Base-by-base conservation (phyloP, 257 asterid species). In the Solanum pennellii region DNA sequence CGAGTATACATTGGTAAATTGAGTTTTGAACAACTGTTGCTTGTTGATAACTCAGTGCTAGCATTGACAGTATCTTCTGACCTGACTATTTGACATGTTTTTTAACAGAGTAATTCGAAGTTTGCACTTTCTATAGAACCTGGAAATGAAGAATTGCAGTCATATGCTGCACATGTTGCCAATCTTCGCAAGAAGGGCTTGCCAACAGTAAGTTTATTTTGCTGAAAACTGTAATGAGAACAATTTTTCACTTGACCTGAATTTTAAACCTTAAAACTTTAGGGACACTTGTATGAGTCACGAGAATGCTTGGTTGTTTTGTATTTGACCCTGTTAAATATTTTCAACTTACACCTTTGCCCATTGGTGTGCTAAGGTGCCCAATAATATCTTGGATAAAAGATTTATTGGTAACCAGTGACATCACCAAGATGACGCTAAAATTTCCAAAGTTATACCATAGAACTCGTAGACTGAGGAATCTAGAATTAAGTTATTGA, bases 71-170 rank as follows among this genome's bases (percentile, higher is more conserved):
- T 74, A 21, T 52, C 41, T 72, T 84, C 68, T 72, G 35, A 86
- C 88, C 74, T 73, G 47, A 86, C 74, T 45, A 49, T 89, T 27
- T 90, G 83, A 72, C 82, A 31, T 77, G 85, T 86, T 83, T 35
- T 76, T 35, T 77, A 72, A 37, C 98, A 97, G 99, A 95, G 98
- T 90, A 97, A 95, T 92, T 94, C 98, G 49, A 94, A 95, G 95
- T 97, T 97, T 83, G 99, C 99, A 20, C 92, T 95, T 65, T 94
- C 98, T 44, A 90, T 97, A 86, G 99, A 97, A 90, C 96, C 97
- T 33, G 93, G 93, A 87, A 97, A 97, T 82, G 88, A 92, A 86
- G 96, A 94, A 73, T 89, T 97, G 91, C 95, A 89, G 88, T 93
- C 96, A 71, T 97, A 94, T 90, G 98, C 98, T 68, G 86, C 92